These are phyloP conservation scores for Globisporangium uncinulatum DNA, from an alignment of 352 stramenopile genomes.

Conservation along the genomic window DNA sequence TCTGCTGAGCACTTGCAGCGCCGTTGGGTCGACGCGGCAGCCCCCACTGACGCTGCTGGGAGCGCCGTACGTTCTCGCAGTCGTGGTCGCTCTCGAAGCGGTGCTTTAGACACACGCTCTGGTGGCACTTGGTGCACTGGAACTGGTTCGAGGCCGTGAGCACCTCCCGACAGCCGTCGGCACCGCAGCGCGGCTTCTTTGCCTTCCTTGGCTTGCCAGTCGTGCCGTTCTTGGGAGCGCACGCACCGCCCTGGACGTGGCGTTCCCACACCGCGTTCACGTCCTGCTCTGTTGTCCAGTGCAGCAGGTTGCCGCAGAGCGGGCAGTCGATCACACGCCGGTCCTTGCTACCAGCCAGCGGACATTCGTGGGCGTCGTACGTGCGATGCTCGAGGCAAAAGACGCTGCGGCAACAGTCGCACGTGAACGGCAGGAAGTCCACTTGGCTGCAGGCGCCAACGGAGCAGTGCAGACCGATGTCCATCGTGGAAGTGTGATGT, in stretches of 20 bases:
- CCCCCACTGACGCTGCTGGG: conserved; percentile 40
- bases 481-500: conserved; percentile 26
- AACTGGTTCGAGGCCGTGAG: conserved; percentile 70
- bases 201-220: conserved; percentile 31
- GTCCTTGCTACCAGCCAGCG: conserved; percentile 53
- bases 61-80: conserved; percentile 39
- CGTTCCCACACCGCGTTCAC: conserved; percentile 69
- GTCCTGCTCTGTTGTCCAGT: conserved; percentile 68
- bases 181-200: conserved; percentile 68
- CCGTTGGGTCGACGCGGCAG: conserved; percentile 9
- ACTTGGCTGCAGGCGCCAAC: conserved; percentile 60
- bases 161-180: conserved; percentile 50
- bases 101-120: conserved; percentile 73
- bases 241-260: conserved; percentile 56
- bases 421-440: conserved; percentile 85
- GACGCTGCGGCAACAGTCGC: conserved; percentile 71
- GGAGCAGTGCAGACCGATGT: conserved; percentile 69
- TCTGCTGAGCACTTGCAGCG: conserved; percentile 13
- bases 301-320: conserved; percentile 58
- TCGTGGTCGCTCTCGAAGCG: conserved; percentile 73
- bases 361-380: conserved; percentile 71
- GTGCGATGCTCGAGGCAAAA: conserved; percentile 85
- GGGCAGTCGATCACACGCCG: conserved; percentile 56
- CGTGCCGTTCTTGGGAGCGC: conserved; percentile 13
- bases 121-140: conserved; percentile 55